phyloP scores from a whole-genome alignment of 331 rosid species.

The Acacia concinna region DNA sequence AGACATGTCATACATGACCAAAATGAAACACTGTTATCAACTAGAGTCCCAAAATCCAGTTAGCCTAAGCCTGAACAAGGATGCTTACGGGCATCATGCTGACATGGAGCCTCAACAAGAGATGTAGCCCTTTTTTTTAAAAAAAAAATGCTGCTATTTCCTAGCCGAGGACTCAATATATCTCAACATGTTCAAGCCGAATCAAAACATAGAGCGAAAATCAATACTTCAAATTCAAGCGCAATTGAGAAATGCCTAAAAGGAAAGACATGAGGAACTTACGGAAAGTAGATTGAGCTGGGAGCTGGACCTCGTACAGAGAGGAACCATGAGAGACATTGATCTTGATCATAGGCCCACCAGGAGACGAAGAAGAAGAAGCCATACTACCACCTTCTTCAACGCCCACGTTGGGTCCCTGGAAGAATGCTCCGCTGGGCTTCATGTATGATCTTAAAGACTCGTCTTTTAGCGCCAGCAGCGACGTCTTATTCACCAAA shows the following conservation, averaged over 20 bases:
- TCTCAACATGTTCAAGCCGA: neutral
- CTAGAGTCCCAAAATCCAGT: neutral
- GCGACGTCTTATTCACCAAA: neutral
- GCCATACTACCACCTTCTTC: neutral
- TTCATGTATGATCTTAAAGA: neutral
- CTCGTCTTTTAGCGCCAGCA: neutral
- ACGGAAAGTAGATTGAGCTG: slow-evolving; percentile 78
- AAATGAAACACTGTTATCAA: neutral
- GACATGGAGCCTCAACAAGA: neutral
- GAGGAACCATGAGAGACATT: slow-evolving; percentile 61
- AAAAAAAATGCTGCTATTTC: neutral
- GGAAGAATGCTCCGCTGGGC: neutral
- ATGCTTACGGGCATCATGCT: neutral
- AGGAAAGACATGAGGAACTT: slow-evolving; percentile 32
- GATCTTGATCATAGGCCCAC: slow-evolving; percentile 56
- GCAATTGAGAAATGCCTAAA: neutral
- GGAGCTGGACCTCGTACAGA: slow-evolving; percentile 56
- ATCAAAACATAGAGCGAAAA: neutral
- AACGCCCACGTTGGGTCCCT: slow-evolving; percentile 3
- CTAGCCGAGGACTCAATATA: neutral
- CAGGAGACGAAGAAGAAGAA: slow-evolving; percentile 35
- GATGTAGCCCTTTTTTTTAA: neutral
- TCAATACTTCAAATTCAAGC: neutral
- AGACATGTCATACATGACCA: neutral
- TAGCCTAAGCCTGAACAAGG: neutral